Evolutionary conservation across 768 basidiomycete species (phyloP).

Genomic region (Cantharellus anzutake): DNA sequence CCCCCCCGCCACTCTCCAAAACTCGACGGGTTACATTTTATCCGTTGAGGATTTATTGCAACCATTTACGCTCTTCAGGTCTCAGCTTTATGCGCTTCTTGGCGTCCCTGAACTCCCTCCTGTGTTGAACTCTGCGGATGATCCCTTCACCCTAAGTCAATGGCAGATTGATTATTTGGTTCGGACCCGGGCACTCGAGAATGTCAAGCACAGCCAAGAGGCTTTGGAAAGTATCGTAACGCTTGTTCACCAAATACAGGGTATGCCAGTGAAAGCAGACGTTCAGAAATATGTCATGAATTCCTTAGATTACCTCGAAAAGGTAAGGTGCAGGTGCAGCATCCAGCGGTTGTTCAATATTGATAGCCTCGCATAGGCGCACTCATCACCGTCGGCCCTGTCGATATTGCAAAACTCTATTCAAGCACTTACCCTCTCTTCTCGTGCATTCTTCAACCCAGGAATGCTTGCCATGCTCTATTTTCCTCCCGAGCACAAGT

Average conservation of each 20-base stretch:
- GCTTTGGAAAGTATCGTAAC: constrained; percentile 69
- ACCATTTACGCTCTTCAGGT: constrained; percentile 43
- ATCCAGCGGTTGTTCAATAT: not conserved
- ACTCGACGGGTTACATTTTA: constrained; percentile 15
- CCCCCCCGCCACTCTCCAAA: constrained; percentile 15
- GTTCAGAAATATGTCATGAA: constrained; percentile 54
- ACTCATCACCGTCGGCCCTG: not conserved
- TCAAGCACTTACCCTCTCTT: constrained; percentile 43
- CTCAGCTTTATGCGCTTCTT: constrained; percentile 61
- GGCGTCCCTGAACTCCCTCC: constrained; percentile 50
- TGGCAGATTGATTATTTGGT: constrained; percentile 76
- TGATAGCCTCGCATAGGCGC: not conserved
- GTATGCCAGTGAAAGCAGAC: constrained; percentile 76
- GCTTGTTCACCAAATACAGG: constrained; percentile 66
- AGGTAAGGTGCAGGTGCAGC: constrained; percentile 27
- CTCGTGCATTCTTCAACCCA: constrained; percentile 88
- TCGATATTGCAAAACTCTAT: constrained; percentile 32
- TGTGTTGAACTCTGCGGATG: constrained; percentile 17
- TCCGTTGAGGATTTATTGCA: constrained; percentile 27
- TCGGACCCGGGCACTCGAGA: constrained; percentile 51
- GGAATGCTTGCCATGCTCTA: constrained; percentile 91
- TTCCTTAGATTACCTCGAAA: constrained; percentile 51
- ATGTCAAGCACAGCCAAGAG: constrained; percentile 43
- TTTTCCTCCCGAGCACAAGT: constrained; percentile 95
- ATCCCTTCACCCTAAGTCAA: constrained; percentile 24